These are phyloP conservation scores for Dothiorella sarmentorum DNA, from an alignment of 2,329 filamentous ascomycete species.

Conservation along the genomic window DNA sequence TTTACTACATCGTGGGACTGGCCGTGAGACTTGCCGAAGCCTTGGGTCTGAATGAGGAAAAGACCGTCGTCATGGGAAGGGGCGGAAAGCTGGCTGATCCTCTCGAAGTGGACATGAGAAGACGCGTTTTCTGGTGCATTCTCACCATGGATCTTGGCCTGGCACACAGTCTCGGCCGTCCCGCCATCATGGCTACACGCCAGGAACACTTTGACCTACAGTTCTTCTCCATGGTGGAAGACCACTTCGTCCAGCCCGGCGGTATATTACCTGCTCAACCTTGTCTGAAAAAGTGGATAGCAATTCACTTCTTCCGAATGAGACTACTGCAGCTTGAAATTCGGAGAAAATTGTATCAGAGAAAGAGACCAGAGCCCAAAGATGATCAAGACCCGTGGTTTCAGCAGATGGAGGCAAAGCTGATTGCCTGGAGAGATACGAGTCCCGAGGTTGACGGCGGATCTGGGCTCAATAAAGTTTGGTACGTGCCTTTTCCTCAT, in stretches of 20 bases:
- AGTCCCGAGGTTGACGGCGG: constrained; percentile 69
- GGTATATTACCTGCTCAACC: constrained; percentile 69
- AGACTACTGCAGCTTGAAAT: constrained; percentile 84
- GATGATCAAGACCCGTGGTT: constrained; percentile 88
- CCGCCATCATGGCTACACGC: constrained; percentile 77
- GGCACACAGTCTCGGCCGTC: constrained; percentile 81
- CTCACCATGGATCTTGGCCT: constrained; percentile 85
- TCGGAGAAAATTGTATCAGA: constrained; percentile 78
- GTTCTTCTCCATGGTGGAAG: constrained; percentile 79
- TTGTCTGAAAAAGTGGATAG: constrained; percentile 79
- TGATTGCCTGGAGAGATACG: constrained; percentile 74
- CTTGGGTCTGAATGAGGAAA: constrained; percentile 81
- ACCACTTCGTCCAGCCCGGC: constrained; percentile 74
- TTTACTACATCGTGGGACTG: constrained; percentile 89
- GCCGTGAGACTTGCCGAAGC: constrained; percentile 87
- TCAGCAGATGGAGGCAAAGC: constrained; percentile 69
- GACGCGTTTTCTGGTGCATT: constrained; percentile 83
- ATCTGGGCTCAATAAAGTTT: constrained; percentile 71
- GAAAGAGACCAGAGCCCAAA: constrained; percentile 71
- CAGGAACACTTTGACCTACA: constrained; percentile 80
- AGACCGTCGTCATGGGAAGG: constrained; percentile 69
- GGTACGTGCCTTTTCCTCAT: too few species aligned
- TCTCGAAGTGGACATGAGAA: constrained; percentile 82
- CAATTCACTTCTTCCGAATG: constrained; percentile 94
- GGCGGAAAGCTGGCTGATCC: constrained; percentile 61